Evolutionary conservation across 352 stramenopile genomes (phyloP).

Genomic region (Phytophthora quininea): DNA sequence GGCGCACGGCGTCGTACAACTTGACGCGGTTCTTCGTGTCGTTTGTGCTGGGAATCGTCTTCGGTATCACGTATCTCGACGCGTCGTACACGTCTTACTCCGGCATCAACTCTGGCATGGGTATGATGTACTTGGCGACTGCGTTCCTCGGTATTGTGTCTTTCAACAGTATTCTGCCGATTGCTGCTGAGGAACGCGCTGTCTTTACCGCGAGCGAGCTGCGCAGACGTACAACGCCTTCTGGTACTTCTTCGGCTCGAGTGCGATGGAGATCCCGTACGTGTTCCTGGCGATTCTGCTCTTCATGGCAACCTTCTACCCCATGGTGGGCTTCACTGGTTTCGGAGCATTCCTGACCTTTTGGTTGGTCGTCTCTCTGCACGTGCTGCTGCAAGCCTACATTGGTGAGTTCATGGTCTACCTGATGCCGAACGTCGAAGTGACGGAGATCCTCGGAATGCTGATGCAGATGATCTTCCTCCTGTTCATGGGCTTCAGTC

Average conservation of each 20-base stretch:
- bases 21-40: conserved; percentile 62
- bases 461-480: conserved; percentile 37
- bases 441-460: conserved; percentile 26
- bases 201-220: not conserved
- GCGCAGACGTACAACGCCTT: not conserved
- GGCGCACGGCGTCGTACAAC: conserved; percentile 85
- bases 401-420: conserved; percentile 37
- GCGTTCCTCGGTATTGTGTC: not conserved
- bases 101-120: conserved; percentile 35
- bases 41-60: conserved; percentile 57
- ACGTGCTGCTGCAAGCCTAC: conserved; percentile 36
- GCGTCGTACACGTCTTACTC: conserved; percentile 21
- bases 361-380: conserved; percentile 20
- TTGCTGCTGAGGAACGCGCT: not conserved
- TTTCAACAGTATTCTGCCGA: not conserved
- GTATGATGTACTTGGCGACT: conserved; percentile 12
- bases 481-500: conserved; percentile 42
- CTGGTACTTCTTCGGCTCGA: not conserved
- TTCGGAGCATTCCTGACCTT: conserved; percentile 29
- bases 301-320: conserved; percentile 24
- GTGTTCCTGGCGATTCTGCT: conserved; percentile 5
- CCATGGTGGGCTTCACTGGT: conserved; percentile 25
- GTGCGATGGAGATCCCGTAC: conserved; percentile 17
- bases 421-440: conserved; percentile 33
- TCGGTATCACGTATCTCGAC: conserved; percentile 53